Evolutionary conservation across 2,329 filamentous ascomycete genomes (phyloP).

Genomic region (Mycosphaerella sp.): DNA sequence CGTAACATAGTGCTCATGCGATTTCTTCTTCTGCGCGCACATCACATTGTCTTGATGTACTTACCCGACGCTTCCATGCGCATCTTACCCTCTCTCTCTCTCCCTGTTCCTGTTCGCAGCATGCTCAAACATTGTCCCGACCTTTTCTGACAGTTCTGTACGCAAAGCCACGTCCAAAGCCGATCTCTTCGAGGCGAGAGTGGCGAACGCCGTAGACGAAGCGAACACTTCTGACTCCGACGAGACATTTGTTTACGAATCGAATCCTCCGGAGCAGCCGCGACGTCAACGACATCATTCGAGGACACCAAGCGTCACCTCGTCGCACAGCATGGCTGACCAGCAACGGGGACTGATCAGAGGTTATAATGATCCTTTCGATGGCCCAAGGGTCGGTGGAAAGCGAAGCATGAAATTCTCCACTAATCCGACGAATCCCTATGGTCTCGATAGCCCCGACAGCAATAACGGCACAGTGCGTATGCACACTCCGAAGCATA

Average conservation of each 20-base stretch:
- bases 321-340: conserved; percentile 63
- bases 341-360: conserved; percentile 48
- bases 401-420: conserved; percentile 98
- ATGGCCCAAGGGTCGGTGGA: conserved; percentile 55
- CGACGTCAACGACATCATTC: conserved; percentile 76
- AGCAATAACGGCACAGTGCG: conserved; percentile 40
- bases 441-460: conserved; percentile 47
- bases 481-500: conserved; percentile 67
- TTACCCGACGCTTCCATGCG: background rate
- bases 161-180: conserved; percentile 79
- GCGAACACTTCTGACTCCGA: conserved; percentile 95
- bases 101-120: background rate
- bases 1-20: conserved; percentile 36
- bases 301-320: conserved; percentile 88
- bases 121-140: conserved; percentile 19
- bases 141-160: conserved; percentile 27
- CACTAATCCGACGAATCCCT: conserved; percentile 53
- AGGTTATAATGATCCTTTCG: conserved; percentile 62
- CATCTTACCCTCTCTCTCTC: no score
- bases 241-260: conserved; percentile 98
- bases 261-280: conserved; percentile 66
- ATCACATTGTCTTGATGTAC: background rate
- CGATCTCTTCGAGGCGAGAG: conserved; percentile 95
- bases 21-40: conserved; percentile 4
- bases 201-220: conserved; percentile 92